phyloP scores from a whole-genome alignment of 108 stramenopile genomes.

The Fragilaria crotonensis region DNA sequence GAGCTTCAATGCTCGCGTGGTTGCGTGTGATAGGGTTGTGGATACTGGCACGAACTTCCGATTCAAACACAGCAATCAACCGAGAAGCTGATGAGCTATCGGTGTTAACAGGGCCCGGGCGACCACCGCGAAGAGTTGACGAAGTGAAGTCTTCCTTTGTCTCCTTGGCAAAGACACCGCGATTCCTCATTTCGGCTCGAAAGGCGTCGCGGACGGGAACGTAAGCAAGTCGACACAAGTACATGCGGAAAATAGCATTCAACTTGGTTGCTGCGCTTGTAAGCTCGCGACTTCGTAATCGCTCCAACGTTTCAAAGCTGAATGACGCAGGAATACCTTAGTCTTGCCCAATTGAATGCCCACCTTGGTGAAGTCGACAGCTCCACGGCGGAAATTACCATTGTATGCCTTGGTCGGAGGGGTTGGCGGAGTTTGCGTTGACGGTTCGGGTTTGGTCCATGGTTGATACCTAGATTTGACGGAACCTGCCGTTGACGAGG shows the following conservation, averaged over 20 bases:
- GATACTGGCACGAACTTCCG: constrained; percentile 32
- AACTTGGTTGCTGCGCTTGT: constrained; percentile 34
- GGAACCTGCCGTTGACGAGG: constrained; percentile 36
- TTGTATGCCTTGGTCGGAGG: constrained; percentile 43
- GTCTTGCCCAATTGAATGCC: constrained; percentile 85
- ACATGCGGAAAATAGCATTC: constrained; percentile 49
- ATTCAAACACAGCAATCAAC: constrained; percentile 30
- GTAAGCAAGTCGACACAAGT: constrained; percentile 40
- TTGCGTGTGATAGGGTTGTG: constrained; percentile 45
- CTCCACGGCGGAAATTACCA: constrained; percentile 65
- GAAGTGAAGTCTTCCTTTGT: constrained; percentile 19
- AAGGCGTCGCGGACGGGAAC: constrained; percentile 39
- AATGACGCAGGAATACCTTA: constrained; percentile 79
- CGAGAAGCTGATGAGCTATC: too few species aligned
- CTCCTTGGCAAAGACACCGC: constrained; percentile 17
- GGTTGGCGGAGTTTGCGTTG: constrained; percentile 31
- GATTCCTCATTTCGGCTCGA: constrained; percentile 22
- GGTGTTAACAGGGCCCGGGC: too few species aligned
- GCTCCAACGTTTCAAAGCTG: constrained; percentile 76
- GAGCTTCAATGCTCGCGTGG: constrained; percentile 31
- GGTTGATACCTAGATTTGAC: constrained; percentile 3
- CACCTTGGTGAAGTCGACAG: constrained; percentile 67
- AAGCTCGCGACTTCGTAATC: constrained; percentile 37
- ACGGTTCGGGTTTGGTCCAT: constrained; percentile 17
- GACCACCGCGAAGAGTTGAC: constrained; percentile 7